These are phyloP conservation scores for Actinomortierella ambigua DNA, from an alignment of 371 early-diverging fungal genomes.

Conservation along the genomic window DNA sequence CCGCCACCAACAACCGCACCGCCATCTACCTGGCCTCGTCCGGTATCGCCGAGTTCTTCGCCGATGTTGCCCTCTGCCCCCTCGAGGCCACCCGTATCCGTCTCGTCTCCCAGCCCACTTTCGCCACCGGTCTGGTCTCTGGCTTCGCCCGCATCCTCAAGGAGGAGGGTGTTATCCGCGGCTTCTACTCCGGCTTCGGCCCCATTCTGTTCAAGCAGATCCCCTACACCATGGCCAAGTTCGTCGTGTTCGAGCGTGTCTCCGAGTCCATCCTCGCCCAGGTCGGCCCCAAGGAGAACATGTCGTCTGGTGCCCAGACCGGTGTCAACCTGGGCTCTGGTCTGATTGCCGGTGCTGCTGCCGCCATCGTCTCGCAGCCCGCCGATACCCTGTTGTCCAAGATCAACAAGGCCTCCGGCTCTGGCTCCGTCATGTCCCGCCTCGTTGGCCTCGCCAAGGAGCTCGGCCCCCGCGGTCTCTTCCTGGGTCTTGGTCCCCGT, in stretches of 20 bases:
- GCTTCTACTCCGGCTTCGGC: slow-evolving; percentile 80
- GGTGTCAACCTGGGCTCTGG: slow-evolving; percentile 89
- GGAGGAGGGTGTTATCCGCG: slow-evolving; percentile 73
- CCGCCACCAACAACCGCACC: slow-evolving; percentile 81
- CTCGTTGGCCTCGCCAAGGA: slow-evolving; percentile 59
- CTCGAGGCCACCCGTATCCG: slow-evolving; percentile 82
- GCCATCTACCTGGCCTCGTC: slow-evolving; percentile 83
- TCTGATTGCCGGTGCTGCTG: slow-evolving; percentile 91
- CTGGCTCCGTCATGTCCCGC: slow-evolving; percentile 64
- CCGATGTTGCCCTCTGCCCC: slow-evolving; percentile 88
- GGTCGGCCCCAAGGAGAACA: slow-evolving; percentile 64
- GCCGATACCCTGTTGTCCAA: slow-evolving; percentile 96
- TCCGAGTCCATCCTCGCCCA: slow-evolving; percentile 57
- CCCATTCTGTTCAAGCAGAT: slow-evolving; percentile 80
- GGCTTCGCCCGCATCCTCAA: slow-evolving; percentile 66
- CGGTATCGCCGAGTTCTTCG: slow-evolving; percentile 92
- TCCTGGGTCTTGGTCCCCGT: slow-evolving; percentile 74
- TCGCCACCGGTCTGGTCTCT: slow-evolving; percentile 67
- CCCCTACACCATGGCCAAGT: slow-evolving; percentile 96
- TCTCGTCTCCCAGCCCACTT: slow-evolving; percentile 76
- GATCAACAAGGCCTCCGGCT: slow-evolving; percentile 74
- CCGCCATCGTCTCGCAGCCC: slow-evolving; percentile 96
- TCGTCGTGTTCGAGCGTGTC: slow-evolving; percentile 86
- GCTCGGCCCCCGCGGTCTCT: slow-evolving; percentile 69
- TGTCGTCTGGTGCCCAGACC: slow-evolving; percentile 62